phyloP scores from a whole-genome alignment of 2,329 filamentous ascomycete species.

The Sarocladium oryzae region DNA sequence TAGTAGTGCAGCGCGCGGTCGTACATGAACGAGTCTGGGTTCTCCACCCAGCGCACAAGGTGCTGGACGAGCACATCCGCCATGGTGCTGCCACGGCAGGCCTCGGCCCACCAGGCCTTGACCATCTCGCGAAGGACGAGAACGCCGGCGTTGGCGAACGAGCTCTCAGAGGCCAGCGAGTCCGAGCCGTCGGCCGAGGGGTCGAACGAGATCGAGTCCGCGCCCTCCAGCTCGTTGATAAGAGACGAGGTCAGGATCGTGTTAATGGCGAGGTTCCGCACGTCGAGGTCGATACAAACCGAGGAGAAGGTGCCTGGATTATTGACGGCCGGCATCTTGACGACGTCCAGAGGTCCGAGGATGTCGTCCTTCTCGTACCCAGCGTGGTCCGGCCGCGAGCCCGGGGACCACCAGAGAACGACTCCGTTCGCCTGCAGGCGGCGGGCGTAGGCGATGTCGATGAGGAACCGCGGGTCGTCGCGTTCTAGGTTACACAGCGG shows the following conservation, averaged over 20 bases:
- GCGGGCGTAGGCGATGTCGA: slow-evolving; percentile 91
- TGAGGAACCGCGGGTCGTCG: slow-evolving; percentile 89
- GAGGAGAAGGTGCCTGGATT: slow-evolving; percentile 91
- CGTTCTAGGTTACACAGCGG: slow-evolving; percentile 92
- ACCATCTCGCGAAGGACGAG: slow-evolving; percentile 95
- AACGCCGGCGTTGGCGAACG: slow-evolving; percentile 88
- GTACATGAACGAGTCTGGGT: slow-evolving; percentile 87
- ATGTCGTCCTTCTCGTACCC: slow-evolving; percentile 94
- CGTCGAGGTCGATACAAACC: slow-evolving; percentile 90
- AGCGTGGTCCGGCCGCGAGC: slow-evolving; percentile 84
- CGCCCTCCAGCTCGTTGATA: slow-evolving; percentile 91
- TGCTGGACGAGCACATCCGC: slow-evolving; percentile 97
- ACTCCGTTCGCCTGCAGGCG: slow-evolving; percentile 86
- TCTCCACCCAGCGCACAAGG: slow-evolving; percentile 94
- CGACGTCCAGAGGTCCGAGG: slow-evolving; percentile 71
- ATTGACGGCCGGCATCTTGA: slow-evolving; percentile 90
- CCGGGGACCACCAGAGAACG: slow-evolving; percentile 92
- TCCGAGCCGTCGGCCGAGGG: slow-evolving; percentile 34
- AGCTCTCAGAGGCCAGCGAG: slow-evolving; percentile 74
- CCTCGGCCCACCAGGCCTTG: slow-evolving; percentile 96
- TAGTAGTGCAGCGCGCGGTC: slow-evolving; percentile 93
- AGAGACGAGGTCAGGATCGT: slow-evolving; percentile 94
- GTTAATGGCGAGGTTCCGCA: slow-evolving; percentile 94
- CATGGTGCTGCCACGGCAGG: slow-evolving; percentile 84
- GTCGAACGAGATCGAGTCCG: slow-evolving; percentile 81